Evolutionary conservation across 2,329 filamentous ascomycete genomes (phyloP), one percentile per base, ranked within the genome.

Genomic region (Cladosporium sp.): DNA sequence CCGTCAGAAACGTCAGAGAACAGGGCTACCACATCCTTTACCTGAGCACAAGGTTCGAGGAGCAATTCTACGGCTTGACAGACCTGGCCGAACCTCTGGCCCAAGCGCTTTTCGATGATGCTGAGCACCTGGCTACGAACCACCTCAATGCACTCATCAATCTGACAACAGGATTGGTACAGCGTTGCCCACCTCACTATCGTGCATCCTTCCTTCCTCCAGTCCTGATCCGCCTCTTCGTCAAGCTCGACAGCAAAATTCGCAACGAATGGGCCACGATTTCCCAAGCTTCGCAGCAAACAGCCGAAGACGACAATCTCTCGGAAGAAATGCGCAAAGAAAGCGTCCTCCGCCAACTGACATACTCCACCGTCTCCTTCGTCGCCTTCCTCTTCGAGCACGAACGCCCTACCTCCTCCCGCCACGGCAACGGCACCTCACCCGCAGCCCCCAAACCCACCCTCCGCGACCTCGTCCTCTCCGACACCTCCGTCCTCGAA

Each of bases 261-360:
- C 86, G 82, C 29, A 76, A 79, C 0, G 92, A 97, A 66, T 98
- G 93, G 93, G 81, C 85, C 54, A 81, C 82, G 57, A 82, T 96
- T 60, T 75, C 65, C 59, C 70, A 61, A 62, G 73, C 63, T 72
- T 81, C 86, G 58, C 73, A 72, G 16, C 72, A 82, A 11, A 78
- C 79, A 36, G 78, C 84, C 1, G 84, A 84, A 3, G 84, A 84
- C 16, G 88, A 91, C 49, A 71, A 74, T 49, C 72, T 98, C 47
- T 88, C 87, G 1, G 90, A 96, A 58, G 93, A 98, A 71, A 98
- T 98, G 93, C 95, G 96, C 69, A 85, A 88, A 6, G 93, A 98
- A 67, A 97, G 92, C 63, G 94, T 98, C 25, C 73, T 98, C 39
- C 83, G 93, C 16, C 90, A 96, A 66, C 78, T 97, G 43, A 96